Evolutionary conservation across 495 filamentous ascomycete genomes (phyloP).

Genomic region (Penicillium canariense): DNA sequence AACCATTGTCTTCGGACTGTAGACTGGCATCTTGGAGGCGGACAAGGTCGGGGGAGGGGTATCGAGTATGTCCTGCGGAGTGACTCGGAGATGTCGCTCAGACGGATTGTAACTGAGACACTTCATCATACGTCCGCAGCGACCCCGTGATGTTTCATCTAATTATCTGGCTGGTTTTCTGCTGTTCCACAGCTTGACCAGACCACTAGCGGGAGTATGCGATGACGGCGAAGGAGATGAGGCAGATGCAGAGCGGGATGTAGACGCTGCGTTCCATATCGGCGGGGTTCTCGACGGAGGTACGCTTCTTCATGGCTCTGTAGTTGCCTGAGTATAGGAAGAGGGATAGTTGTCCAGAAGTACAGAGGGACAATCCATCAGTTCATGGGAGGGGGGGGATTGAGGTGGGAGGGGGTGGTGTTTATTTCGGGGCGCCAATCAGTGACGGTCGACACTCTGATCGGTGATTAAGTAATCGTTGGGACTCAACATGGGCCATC

Average conservation of each 20-base stretch:
- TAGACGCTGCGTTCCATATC: conserved; percentile 43
- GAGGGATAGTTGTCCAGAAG: neutral
- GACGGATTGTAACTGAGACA: neutral
- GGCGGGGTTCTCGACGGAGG: conserved; percentile 11
- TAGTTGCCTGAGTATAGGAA: neutral
- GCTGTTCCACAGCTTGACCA: conserved; percentile 1
- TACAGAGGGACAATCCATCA: neutral
- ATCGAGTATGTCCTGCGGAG: no score
- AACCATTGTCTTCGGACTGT: neutral
- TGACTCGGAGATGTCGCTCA: neutral
- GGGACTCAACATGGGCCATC: conserved; percentile 16
- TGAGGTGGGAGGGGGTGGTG: conserved; percentile 1
- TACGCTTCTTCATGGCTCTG: conserved; percentile 23
- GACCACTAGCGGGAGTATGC: conserved; percentile 36
- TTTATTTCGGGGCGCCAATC: conserved; percentile 6
- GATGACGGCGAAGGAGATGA: conserved; percentile 45
- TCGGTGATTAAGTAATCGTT: conserved; percentile 12
- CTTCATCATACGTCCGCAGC: neutral
- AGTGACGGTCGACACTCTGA: neutral
- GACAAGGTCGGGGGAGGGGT: neutral
- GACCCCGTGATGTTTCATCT: conserved; percentile 1
- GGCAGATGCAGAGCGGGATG: conserved; percentile 44
- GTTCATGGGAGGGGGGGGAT: neutral
- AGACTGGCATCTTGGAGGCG: neutral
- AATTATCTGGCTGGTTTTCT: conserved; percentile 2